Evolutionary conservation across 2,329 filamentous ascomycete species (phyloP).

Genomic region (Fusarium xyrophilum): DNA sequence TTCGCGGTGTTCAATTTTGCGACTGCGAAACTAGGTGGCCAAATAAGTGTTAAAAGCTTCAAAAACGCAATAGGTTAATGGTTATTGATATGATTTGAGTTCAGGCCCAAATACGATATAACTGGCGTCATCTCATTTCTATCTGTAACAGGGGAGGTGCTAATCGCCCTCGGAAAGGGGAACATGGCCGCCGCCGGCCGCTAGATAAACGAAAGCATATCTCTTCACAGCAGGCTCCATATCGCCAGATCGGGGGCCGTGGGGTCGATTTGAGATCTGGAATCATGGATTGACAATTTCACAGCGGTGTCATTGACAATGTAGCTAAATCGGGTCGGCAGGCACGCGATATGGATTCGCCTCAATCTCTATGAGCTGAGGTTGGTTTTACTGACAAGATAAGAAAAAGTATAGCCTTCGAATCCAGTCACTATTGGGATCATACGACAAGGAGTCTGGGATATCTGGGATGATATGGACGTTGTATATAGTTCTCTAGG

Average conservation of each 20-base stretch:
- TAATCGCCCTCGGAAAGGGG: background rate
- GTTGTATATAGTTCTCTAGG: too few relatives aligned
- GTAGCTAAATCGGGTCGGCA: background rate
- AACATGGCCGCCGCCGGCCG: background rate
- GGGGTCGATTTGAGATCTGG: background rate
- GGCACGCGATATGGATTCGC: background rate
- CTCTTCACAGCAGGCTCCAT: background rate
- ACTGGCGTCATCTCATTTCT: background rate
- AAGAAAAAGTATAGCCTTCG: background rate
- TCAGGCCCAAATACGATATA: too few relatives aligned
- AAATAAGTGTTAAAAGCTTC: background rate
- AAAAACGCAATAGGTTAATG: background rate
- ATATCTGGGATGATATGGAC: too few relatives aligned
- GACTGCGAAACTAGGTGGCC: background rate
- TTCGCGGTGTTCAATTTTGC: background rate
- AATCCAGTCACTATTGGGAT: background rate
- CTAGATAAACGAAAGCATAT: background rate
- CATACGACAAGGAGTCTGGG: too few relatives aligned
- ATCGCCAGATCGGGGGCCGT: background rate
- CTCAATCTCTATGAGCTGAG: background rate
- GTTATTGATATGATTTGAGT: too few relatives aligned
- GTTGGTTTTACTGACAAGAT: background rate
- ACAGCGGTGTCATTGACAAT: background rate
- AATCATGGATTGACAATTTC: too few relatives aligned
- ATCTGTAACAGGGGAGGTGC: background rate